Percentiles rank a stretch among this genome's conserved stretches.
Evolutionary conservation across 208 protist species (phyloP).

Genomic region (Tetramitus jugosus): DNA sequence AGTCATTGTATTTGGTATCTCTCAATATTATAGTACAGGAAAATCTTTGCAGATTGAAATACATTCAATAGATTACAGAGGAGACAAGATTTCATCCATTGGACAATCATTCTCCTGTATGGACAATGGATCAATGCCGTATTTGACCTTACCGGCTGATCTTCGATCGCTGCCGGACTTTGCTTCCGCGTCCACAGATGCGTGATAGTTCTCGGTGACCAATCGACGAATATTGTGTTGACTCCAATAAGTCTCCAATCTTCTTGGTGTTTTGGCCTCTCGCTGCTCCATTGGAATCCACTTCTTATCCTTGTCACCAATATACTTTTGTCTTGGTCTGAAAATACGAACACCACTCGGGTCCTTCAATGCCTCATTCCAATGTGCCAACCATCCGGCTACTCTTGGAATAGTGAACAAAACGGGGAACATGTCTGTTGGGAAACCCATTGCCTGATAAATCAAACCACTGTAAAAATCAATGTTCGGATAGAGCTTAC

Average conservation of each 20-base stretch:
- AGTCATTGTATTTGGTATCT: no score
- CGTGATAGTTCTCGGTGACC: not conserved
- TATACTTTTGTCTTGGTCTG: slow-evolving; percentile 43
- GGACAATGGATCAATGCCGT: no score
- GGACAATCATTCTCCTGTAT: no score
- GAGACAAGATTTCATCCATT: no score
- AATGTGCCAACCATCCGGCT: slow-evolving; percentile 60
- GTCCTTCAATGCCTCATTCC: slow-evolving; percentile 40
- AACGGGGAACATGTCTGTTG: slow-evolving; percentile 56
- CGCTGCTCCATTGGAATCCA: not conserved
- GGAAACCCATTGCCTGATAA: slow-evolving; percentile 36
- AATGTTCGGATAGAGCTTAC: slow-evolving; percentile 62
- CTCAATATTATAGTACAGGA: no score
- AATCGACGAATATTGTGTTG: not conserved
- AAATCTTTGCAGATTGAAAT: no score
- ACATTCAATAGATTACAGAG: no score
- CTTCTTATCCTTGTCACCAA: not conserved
- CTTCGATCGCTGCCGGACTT: no score
- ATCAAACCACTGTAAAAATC: slow-evolving; percentile 39
- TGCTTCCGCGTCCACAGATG: no score
- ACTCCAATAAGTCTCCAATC: not conserved
- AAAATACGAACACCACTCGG: slow-evolving; percentile 38
- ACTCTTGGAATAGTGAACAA: slow-evolving; percentile 58
- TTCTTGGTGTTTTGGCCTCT: slow-evolving; percentile 8
- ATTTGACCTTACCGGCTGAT: no score